Evolutionary conservation across 83 land plant genomes (phyloP).

Genomic region (Isoetes engelmannii): DNA sequence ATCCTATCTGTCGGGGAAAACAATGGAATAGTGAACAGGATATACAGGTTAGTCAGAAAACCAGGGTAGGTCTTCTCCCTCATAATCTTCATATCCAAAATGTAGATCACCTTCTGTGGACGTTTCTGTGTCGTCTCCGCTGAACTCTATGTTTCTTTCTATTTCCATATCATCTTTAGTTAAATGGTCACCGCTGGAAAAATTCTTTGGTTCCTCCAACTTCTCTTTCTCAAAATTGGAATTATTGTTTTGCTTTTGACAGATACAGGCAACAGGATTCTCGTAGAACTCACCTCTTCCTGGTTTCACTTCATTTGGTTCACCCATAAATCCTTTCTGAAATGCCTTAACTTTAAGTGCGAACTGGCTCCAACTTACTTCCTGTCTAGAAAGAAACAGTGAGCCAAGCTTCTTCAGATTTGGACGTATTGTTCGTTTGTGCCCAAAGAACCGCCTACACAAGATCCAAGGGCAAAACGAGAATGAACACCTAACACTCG

Average conservation of each 20-base stretch:
- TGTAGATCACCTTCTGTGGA: too few relatives aligned
- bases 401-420: constrained; percentile 48
- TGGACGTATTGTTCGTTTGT: constrained; percentile 72
- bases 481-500: too few relatives aligned
- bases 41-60: too few relatives aligned
- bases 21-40: too few relatives aligned
- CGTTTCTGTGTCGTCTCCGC: constrained; percentile 11
- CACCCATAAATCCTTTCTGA: constrained; percentile 72
- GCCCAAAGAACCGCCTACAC: constrained; percentile 80
- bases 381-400: constrained; percentile 36
- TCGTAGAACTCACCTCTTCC: constrained; percentile 80
- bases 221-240: neutral
- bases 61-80: too few relatives aligned
- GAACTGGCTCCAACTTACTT: constrained; percentile 62
- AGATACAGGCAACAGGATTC: constrained; percentile 59
- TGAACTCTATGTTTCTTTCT: constrained; percentile 6
- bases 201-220: too few relatives aligned
- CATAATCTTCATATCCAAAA: too few relatives aligned
- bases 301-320: constrained; percentile 49
- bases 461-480: too few relatives aligned
- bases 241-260: constrained; percentile 22
- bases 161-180: too few relatives aligned
- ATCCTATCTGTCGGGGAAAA: too few relatives aligned
- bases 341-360: constrained; percentile 30
- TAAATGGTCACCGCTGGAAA: constrained; percentile 1